Evolutionary conservation across 768 basidiomycete genomes (phyloP), one percentile per base, ranked within the genome.

Genomic region (Pisolithus marmoratus): DNA sequence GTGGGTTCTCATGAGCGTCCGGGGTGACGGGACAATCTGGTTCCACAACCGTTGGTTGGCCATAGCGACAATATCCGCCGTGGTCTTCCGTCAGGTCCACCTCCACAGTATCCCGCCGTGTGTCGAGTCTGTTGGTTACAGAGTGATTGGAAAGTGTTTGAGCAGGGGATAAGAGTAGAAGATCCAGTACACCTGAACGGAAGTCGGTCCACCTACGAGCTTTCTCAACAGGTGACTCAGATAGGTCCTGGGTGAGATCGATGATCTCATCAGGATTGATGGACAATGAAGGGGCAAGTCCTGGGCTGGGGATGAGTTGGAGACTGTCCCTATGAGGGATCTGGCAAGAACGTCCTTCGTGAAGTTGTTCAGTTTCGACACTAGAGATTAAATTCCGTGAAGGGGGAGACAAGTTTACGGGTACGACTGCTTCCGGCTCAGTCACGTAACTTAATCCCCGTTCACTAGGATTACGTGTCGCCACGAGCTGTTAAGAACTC

Each of bases 171-270:
- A 51, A 46, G 14, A 60, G 27, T n/a, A 2, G 46, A 31, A 70
- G 37, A 20, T 49, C 50, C 38, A 65, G 26, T 27, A 27, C 19
- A 17, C 67, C 67, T 7, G 67, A 69, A 22, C 59, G 63, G 51
- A 68, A 69, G 20, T 56, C 24, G 29, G 36, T 54, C 63, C 60
- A 60, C 29, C 62, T 55, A 53, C 23, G n/a, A 38, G 44, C n/a
- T 11, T n/a, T 34, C 46, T 48, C 40, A 4, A 11, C 29, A 5
- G 17, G 23, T 8, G 50, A 42, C 48, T 40, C 24, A 24, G 50
- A 46, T 7, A 36, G 19, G 19, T 48, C 51, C 22, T 50, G 12
- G 8, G 55, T 53, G 42, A 53, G 46, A 29, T 57, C 60, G 19
- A 58, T 50, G 41, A 54, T 42, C 1, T 34, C 45, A 36, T 48